phyloP scores from a whole-genome alignment of 2,329 filamentous ascomycete species.

The Apiospora arundinis region DNA sequence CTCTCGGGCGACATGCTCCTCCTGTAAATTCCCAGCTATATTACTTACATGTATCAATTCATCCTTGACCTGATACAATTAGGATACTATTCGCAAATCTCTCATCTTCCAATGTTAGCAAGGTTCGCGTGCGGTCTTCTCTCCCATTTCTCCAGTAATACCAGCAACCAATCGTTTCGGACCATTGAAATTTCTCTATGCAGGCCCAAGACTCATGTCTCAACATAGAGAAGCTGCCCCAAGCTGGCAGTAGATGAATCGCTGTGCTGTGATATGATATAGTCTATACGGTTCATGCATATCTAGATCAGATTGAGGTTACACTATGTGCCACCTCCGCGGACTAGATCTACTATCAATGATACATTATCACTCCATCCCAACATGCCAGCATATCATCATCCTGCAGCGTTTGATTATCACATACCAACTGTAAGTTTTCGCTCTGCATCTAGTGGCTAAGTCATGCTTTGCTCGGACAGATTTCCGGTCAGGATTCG shows the following conservation, averaged over 20 bases:
- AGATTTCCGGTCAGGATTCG: no score
- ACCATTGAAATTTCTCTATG: not conserved
- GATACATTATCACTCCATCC: not conserved
- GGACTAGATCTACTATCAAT: not conserved
- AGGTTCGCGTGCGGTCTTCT: not conserved
- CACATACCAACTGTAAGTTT: not conserved
- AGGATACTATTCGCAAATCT: no score
- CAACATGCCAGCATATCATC: not conserved
- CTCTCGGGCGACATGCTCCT: no score
- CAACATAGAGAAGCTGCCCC: not conserved
- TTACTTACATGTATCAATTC: not conserved
- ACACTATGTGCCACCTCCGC: not conserved
- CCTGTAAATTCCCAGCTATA: no score
- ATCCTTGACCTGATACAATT: no score
- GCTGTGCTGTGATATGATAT: not conserved
- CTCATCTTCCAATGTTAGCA: no score
- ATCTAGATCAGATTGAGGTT: not conserved
- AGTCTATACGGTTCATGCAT: not conserved
- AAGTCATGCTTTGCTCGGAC: not conserved
- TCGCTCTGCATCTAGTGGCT: not conserved
- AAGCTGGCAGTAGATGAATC: not conserved
- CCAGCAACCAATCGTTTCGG: not conserved
- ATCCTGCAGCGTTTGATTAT: not conserved
- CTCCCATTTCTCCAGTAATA: not conserved
- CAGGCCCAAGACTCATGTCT: not conserved